A percentile compares a stretch with the other conserved stretches of the same genome.
These are phyloP conservation scores for Suillus sp. DNA, from an alignment of 768 basidiomycete species.

Conservation along the genomic window DNA sequence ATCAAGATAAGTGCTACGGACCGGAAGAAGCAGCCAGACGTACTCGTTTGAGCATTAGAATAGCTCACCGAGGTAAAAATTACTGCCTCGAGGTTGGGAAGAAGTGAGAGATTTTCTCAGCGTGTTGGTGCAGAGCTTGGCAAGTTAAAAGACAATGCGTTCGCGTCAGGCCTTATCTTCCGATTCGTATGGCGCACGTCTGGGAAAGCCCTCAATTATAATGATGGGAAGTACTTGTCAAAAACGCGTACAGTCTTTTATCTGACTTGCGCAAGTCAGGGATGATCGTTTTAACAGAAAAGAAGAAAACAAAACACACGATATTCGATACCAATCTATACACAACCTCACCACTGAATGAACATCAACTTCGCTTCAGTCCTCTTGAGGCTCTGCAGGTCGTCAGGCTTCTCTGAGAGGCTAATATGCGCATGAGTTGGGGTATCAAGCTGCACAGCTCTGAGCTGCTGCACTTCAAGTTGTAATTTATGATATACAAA, in stretches of 20 bases:
- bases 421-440: constrained; percentile 89
- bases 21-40: not conserved
- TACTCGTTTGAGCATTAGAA: not conserved
- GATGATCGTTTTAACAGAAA: not conserved
- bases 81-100: not conserved
- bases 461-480: constrained; percentile 78
- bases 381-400: constrained; percentile 57
- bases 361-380: constrained; percentile 64
- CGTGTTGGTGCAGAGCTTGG: not conserved
- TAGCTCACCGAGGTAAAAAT: not conserved
- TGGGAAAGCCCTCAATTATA: not conserved
- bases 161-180: not conserved
- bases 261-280: not conserved
- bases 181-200: not conserved
- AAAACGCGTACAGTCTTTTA: not conserved
- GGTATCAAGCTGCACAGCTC: constrained; percentile 66
- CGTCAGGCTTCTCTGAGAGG: constrained; percentile 84
- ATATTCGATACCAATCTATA: not conserved
- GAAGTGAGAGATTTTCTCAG: not conserved
- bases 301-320: not conserved
- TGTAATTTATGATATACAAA: constrained; percentile 82
- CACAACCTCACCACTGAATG: constrained; percentile 44
- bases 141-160: not conserved
- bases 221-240: not conserved
- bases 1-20: not conserved